Evolutionary conservation across 169 alveolate species (phyloP), one percentile per base, ranked within the genome.

Genomic region (Eimeria acervulina): DNA sequence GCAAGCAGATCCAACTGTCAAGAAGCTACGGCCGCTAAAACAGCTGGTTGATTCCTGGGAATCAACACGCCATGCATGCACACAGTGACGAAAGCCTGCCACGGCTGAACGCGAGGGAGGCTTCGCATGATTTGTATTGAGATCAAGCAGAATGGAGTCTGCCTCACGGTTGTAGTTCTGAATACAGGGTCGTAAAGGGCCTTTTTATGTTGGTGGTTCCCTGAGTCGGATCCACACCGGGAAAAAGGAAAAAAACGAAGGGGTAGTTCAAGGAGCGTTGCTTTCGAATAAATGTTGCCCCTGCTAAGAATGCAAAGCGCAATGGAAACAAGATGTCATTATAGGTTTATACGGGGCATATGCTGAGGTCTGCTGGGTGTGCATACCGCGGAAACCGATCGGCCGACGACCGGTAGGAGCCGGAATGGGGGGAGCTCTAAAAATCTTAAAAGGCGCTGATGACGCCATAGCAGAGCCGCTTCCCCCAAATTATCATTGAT

Each of bases 141-240:
- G 44, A 23, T 2, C 0, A 40, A 51, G 74, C 44, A 52, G 10
- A 31, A 21, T 52, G 13, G 7, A 8, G 19, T 7, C 63, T 0
- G 83, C 83, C 96, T 93, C 74, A 98, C 99, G 97, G 97, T 98
- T n/a, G 98, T 97, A 66, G 98, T 97, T n/a, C 98, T 98, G 83
- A 97, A 98, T 40, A 98, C 99, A 23, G 98, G 98, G 95, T 98
- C 99, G 52, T 98, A 97, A 19, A 98, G 96, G 21, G 97, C 96
- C 93, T 97, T 98, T 59, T 97, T 97, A 92, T 98, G 99, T 85
- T 97, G 97, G 91, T 97, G 98, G 83, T 97, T 97, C 47, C 99
- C 99, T 98, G 97, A 83, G 44, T 17, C 33, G 8, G 44, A 83
- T n/a, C 68, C 4, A n/a, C 42, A 51, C 19, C 51, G 76, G 15